Percentiles rank a stretch among this genome's conserved stretches.
phyloP scores from a whole-genome alignment of 2,329 filamentous ascomycete genomes.

The Neoscytalidium dimidiatum region DNA sequence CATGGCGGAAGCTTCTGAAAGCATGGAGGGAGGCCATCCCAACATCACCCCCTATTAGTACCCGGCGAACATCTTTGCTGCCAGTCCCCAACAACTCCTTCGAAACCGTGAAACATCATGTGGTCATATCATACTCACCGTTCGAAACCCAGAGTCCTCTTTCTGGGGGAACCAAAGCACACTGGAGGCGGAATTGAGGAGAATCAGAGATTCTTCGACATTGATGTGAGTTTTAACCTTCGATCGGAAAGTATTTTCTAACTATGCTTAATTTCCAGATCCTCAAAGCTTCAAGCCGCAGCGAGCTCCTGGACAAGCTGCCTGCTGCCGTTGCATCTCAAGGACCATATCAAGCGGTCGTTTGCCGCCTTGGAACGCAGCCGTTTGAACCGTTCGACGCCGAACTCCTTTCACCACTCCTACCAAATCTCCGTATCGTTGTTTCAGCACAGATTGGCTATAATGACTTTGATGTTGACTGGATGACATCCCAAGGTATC shows the following conservation, averaged over 20 bases:
- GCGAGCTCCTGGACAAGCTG: constrained; percentile 7
- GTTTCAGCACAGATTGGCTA: constrained; percentile 51
- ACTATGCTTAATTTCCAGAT: background rate
- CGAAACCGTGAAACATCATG: background rate
- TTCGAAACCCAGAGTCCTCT: background rate
- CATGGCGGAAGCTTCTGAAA: background rate
- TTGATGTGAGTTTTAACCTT: background rate
- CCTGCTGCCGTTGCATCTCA: background rate
- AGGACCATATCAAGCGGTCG: constrained; percentile 7
- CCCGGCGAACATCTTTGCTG: background rate
- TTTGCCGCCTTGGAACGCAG: constrained; percentile 48
- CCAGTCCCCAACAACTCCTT: background rate
- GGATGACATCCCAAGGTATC: constrained; percentile 46
- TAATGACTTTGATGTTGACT: constrained; percentile 50
- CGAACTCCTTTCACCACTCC: constrained; percentile 44
- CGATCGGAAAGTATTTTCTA: background rate
- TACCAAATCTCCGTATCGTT: constrained; percentile 49
- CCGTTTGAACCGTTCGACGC: constrained; percentile 54
- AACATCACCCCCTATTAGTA: constrained; percentile 3
- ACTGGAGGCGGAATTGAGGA: background rate
- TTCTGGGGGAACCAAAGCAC: background rate
- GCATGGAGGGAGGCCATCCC: no score
- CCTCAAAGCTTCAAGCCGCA: background rate
- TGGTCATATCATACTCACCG: background rate
- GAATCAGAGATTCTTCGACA: background rate